phyloP scores from a whole-genome alignment of 495 filamentous ascomycete species.

The Penicillium pulvis region DNA sequence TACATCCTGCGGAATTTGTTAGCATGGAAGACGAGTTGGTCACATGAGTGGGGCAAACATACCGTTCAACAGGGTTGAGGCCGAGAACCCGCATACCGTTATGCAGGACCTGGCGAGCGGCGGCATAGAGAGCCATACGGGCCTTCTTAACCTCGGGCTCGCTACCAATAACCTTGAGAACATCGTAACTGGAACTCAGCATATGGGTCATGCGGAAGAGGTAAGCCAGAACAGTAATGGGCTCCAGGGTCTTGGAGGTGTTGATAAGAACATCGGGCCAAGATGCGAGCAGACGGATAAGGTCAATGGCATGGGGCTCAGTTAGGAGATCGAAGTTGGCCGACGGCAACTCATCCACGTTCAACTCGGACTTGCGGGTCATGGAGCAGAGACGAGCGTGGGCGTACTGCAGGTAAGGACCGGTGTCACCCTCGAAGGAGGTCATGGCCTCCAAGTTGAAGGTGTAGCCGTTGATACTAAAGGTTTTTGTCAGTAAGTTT shows the following conservation, averaged over 20 bases:
- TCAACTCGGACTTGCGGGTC: constrained; percentile 52
- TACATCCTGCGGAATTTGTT: constrained; percentile 5
- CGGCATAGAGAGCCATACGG: constrained; percentile 79
- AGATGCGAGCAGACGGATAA: constrained; percentile 59
- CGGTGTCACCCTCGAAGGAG: constrained; percentile 71
- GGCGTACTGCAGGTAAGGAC: constrained; percentile 70
- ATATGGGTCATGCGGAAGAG: constrained; percentile 88
- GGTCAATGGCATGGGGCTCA: constrained; percentile 57
- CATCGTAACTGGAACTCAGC: constrained; percentile 80
- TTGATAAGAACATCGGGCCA: constrained; percentile 66
- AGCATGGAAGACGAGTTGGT: constrained; percentile 1
- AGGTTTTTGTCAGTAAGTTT: constrained; percentile 12
- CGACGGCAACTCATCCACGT: constrained; percentile 43
- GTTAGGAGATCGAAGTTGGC: constrained; percentile 60
- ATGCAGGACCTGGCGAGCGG: constrained; percentile 72
- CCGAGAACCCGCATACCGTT: constrained; percentile 87
- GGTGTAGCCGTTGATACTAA: constrained; percentile 64
- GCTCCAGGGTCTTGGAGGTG: constrained; percentile 65
- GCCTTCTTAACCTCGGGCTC: constrained; percentile 71
- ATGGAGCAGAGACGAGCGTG: constrained; percentile 70
- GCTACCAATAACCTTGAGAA: constrained; percentile 76
- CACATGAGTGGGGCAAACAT: constrained; percentile 19
- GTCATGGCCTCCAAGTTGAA: constrained; percentile 71
- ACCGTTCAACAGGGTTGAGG: constrained; percentile 74
- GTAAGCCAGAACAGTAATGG: constrained; percentile 73